Evolutionary conservation across 306 rosid species (phyloP).

Genomic region (Glycine tomentella): DNA sequence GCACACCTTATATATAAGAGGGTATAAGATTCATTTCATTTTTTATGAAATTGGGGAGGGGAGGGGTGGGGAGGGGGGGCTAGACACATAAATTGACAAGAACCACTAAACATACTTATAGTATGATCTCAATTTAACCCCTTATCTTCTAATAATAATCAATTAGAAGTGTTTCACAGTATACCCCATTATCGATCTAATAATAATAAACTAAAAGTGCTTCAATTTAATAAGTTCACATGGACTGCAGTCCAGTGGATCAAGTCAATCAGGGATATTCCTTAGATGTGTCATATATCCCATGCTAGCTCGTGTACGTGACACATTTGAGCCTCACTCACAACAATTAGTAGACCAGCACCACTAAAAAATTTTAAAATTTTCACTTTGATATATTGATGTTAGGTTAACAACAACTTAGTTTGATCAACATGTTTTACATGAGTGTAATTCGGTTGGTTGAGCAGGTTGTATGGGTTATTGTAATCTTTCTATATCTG

Average conservation of each 20-base stretch:
- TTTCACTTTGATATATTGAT: no score
- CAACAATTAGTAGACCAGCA: not conserved
- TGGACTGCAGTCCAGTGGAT: not conserved
- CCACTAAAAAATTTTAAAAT: not conserved
- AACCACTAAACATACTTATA: no score
- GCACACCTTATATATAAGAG: no score
- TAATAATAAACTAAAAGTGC: not conserved
- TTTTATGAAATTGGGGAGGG: no score
- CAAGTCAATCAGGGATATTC: not conserved
- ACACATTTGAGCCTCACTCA: not conserved
- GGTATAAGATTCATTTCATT: not conserved
- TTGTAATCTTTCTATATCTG: no score
- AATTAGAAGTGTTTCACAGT: not conserved
- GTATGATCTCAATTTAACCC: no score
- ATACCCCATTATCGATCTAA: not conserved
- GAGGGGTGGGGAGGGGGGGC: not conserved
- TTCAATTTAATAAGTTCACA: not conserved
- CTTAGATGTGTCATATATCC: not conserved
- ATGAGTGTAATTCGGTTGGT: no score
- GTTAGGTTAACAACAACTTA: not conserved
- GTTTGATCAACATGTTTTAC: slow-evolving; percentile 3
- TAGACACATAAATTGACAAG: not conserved
- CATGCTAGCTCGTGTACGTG: not conserved
- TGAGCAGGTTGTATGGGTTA: no score
- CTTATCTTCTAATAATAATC: no score